phyloP scores from a whole-genome alignment of 2,329 filamentous ascomycete species.

The Aspergillus bombycis region DNA sequence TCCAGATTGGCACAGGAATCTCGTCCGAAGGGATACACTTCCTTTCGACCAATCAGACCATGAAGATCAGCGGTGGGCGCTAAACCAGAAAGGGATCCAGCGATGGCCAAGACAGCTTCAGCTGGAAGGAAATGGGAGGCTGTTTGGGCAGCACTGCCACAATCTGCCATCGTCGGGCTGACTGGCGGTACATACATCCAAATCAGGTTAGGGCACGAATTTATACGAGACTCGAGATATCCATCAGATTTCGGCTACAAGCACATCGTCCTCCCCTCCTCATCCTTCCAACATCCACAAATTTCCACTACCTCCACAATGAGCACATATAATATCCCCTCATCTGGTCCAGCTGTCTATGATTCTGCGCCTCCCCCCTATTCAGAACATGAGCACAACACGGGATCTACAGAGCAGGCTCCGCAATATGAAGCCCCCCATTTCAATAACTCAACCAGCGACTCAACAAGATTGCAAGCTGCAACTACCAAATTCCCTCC shows the following conservation, averaged over 20 bases:
- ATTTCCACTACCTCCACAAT: background rate
- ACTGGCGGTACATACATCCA: background rate
- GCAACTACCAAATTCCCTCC: background rate
- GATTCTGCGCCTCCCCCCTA: background rate
- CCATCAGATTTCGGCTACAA: accelerated
- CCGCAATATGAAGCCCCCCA: background rate
- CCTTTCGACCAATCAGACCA: background rate
- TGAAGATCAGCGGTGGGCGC: background rate
- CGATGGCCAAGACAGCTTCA: background rate
- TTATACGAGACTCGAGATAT: background rate
- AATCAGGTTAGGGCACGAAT: background rate
- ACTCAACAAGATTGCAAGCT: background rate
- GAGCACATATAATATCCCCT: background rate
- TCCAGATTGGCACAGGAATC: background rate
- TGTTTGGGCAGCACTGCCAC: background rate
- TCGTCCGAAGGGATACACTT: background rate
- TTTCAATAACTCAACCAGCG: background rate
- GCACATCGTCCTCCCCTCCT: background rate
- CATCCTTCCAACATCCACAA: background rate
- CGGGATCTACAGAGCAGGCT: background rate
- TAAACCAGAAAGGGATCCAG: background rate
- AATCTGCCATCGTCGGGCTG: background rate
- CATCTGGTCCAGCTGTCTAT: too few relatives aligned
- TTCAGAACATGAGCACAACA: background rate
- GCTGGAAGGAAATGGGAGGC: background rate